Base-by-base conservation (phyloP, 768 basidiomycete species). In the Hypholoma fasciculare region DNA sequence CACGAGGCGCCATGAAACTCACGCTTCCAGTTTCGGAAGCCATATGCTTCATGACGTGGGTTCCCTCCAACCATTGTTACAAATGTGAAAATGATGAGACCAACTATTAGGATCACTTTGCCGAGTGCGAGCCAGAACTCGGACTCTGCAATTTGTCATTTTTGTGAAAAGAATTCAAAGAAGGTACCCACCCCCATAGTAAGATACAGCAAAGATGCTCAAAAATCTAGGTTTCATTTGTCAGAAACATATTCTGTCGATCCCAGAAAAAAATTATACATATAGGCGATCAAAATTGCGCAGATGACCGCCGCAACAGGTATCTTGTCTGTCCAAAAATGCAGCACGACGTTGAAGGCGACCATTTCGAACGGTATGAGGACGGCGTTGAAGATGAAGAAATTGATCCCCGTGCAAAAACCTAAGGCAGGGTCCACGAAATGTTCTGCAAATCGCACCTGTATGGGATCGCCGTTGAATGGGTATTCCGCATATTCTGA, bases 1-100 rank as follows among this genome's bases (percentile, higher is more conserved):
- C 12, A 17, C 23, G n/a, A 38, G 14, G 19, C 52, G 27, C 19
- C 23, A 23, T 23, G 23, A 23, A 23, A 62, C 80, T 50, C 61
- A 81, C 79, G 70, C 63, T 82, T 71, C 80, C 81, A 84, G 59
- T 75, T 71, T 17, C 82, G 71, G 58, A 85, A 83, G 7, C 82
- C 83, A 63, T 82, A 85, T 3, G 63, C 75, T 57, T 86, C 82
- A 49, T 75, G 80, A 23, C 76, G 60, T 2, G 83, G 84, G 65
- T 85, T 85, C 5, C 83, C 84, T 14, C 84, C 84, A 7, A 83
- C 77, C 84, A 86, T 85, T 11, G 81, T 82, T 36, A 85, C 67
- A 56, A 86, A 82, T 4, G 84, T 85, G 65, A 83, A 85, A 11
- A 67, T 54, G 55, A 83, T 78, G 13, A 86, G 65, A 17, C 79